Percentiles rank a stretch among this genome's conserved stretches.
phyloP scores from a whole-genome alignment of 2,329 filamentous ascomycete species.

The Paecilomyces sp. region DNA sequence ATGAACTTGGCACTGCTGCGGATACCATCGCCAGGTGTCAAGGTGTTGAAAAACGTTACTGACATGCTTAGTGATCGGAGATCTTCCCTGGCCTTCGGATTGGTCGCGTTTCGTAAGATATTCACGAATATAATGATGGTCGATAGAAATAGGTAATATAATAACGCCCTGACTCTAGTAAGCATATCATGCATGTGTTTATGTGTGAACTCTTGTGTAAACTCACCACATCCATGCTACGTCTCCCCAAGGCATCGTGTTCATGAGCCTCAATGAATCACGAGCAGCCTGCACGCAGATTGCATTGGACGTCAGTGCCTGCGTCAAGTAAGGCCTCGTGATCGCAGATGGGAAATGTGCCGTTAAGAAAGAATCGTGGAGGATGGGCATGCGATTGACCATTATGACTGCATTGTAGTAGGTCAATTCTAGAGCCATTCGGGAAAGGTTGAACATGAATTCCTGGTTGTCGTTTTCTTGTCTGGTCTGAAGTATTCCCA shows the following conservation, averaged over 20 bases:
- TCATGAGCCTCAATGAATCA: constrained; percentile 82
- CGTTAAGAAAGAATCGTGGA: constrained; percentile 83
- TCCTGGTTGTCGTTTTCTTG: constrained; percentile 82
- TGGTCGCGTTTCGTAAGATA: constrained; percentile 82
- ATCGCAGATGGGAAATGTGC: constrained; percentile 71
- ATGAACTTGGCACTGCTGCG: constrained; percentile 83
- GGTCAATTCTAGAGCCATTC: constrained; percentile 83
- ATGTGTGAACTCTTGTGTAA: neutral
- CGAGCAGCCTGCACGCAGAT: constrained; percentile 84
- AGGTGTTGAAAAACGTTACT: constrained; percentile 77
- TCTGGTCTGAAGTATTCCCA: constrained; percentile 79
- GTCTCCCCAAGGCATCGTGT: constrained; percentile 90
- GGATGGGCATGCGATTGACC: constrained; percentile 91
- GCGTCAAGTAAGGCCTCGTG: constrained; percentile 17
- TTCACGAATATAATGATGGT: constrained; percentile 89
- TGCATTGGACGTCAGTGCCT: constrained; percentile 80
- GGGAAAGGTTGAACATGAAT: constrained; percentile 79
- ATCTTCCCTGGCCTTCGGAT: constrained; percentile 74
- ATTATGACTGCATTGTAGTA: constrained; percentile 97
- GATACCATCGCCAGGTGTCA: constrained; percentile 69
- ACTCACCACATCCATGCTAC: constrained; percentile 86
- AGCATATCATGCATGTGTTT: neutral
- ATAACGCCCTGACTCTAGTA: constrained; percentile 54
- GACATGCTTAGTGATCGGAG: constrained; percentile 81
- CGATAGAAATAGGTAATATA: constrained; percentile 91